Percentiles rank a stretch among this genome's conserved stretches.
phyloP scores from a whole-genome alignment of 2,329 filamentous ascomycete species.

The Aspergillus chevalieri region DNA sequence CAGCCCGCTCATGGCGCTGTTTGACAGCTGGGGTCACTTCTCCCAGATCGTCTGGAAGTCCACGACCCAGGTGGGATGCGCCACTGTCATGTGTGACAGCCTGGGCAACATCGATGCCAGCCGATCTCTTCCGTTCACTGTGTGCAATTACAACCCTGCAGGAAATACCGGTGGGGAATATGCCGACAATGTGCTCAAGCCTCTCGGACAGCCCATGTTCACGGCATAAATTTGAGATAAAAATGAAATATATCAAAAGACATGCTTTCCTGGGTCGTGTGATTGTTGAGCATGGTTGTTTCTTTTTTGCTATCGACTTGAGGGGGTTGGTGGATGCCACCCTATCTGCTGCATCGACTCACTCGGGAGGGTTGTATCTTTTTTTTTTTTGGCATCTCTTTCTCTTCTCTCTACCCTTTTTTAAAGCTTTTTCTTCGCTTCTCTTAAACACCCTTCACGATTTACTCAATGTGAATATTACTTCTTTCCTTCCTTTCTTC shows the following conservation, averaged over 20 bases:
- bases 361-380: neutral
- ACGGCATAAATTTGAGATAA: conserved; percentile 17
- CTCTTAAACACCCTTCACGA: neutral
- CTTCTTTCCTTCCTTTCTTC: neutral
- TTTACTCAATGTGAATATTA: neutral
- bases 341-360: neutral
- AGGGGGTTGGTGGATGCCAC: neutral
- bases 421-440: neutral
- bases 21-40: conserved; percentile 68
- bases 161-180: conserved; percentile 56
- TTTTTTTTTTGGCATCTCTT: neutral
- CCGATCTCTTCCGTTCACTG: conserved; percentile 61
- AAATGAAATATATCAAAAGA: neutral
- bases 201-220: conserved; percentile 34
- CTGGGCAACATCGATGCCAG: conserved; percentile 38
- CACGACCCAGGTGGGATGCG: conserved; percentile 59
- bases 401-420: neutral
- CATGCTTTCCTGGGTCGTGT: neutral
- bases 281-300: neutral
- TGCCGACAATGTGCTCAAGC: conserved; percentile 45
- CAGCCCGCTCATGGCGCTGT: conserved; percentile 56
- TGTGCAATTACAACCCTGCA: conserved; percentile 77
- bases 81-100: conserved; percentile 41
- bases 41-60: conserved; percentile 67
- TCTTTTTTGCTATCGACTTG: neutral